phyloP scores from a whole-genome alignment of 805 yeast species.

The Yamadazyma ubonensis region DNA sequence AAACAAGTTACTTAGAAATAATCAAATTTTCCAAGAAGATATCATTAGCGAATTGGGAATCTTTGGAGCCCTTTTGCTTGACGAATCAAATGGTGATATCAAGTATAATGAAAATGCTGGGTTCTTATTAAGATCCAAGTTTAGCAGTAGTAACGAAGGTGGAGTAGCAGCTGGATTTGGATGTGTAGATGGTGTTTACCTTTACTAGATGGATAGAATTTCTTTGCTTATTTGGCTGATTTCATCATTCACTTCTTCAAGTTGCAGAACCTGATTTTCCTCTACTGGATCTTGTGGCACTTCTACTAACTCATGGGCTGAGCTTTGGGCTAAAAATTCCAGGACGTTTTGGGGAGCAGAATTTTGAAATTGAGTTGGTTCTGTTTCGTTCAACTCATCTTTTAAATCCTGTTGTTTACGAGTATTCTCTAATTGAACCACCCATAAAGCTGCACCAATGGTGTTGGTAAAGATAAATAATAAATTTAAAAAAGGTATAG shows the following conservation, averaged over 20 bases:
- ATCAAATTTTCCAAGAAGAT: slow-evolving; percentile 62
- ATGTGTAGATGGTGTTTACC: slow-evolving; percentile 81
- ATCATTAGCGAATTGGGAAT: slow-evolving; percentile 89
- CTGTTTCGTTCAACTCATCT: neutral
- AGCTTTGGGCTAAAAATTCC: too few species aligned
- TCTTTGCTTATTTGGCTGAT: too few species aligned
- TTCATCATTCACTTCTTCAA: too few species aligned
- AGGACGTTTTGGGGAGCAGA: too few species aligned
- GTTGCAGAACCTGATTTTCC: too few species aligned
- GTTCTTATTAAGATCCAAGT: slow-evolving; percentile 84
- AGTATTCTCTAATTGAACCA: slow-evolving; percentile 33
- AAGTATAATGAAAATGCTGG: slow-evolving; percentile 71
- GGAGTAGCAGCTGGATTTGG: slow-evolving; percentile 99
- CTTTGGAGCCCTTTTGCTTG: slow-evolving; percentile 79
- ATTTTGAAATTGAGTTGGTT: too few species aligned
- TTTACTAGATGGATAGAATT: slow-evolving; percentile 28
- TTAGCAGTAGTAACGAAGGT: slow-evolving; percentile 88
- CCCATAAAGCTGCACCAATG: slow-evolving; percentile 68
- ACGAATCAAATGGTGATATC: slow-evolving; percentile 58
- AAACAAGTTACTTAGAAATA: slow-evolving; percentile 71
- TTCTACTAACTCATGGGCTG: too few species aligned
- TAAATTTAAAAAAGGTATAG: slow-evolving; percentile 52
- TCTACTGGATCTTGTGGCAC: too few species aligned
- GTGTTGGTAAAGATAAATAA: slow-evolving; percentile 58
- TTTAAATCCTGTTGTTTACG: slow-evolving; percentile 18